phyloP scores from a whole-genome alignment of 192 early-diverging fungal species.

The Coemansia sp. region DNA sequence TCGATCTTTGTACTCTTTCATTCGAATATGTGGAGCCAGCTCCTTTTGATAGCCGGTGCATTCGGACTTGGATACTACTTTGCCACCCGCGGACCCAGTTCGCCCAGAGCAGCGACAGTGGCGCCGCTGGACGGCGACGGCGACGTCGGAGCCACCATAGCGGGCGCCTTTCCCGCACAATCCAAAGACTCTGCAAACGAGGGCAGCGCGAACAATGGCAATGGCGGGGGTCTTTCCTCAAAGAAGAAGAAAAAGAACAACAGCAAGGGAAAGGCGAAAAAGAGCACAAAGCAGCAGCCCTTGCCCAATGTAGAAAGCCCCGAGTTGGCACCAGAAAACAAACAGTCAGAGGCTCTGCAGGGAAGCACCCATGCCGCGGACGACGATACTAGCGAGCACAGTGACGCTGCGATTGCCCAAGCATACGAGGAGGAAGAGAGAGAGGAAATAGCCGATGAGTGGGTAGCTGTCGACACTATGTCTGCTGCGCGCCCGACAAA shows the following conservation, averaged over 20 bases:
- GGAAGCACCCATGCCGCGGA: neutral
- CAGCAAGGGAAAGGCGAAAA: slow-evolving; percentile 2
- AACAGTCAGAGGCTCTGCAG: neutral
- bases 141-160: neutral
- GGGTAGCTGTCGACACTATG: slow-evolving; percentile 17
- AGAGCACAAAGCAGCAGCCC: slow-evolving; percentile 5
- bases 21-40: slow-evolving; percentile 24
- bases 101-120: neutral
- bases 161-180: slow-evolving; percentile 16
- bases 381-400: neutral
- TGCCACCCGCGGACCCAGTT: slow-evolving; percentile 4
- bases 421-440: neutral
- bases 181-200: neutral
- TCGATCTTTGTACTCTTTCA: neutral
- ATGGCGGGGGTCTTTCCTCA: slow-evolving; percentile 6
- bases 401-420: neutral
- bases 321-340: neutral
- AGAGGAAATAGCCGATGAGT: slow-evolving; percentile 13
- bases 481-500: slow-evolving; percentile 8
- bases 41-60: slow-evolving; percentile 12
- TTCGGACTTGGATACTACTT: slow-evolving; percentile 38
- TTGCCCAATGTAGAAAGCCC: neutral
- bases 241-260: slow-evolving; percentile 10
- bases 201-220: neutral
- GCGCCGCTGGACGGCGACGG: neutral